Conservation (phyloP, 2,329 filamentous ascomycete species). For the Magnaporthiopsis rhizophila region DNA sequence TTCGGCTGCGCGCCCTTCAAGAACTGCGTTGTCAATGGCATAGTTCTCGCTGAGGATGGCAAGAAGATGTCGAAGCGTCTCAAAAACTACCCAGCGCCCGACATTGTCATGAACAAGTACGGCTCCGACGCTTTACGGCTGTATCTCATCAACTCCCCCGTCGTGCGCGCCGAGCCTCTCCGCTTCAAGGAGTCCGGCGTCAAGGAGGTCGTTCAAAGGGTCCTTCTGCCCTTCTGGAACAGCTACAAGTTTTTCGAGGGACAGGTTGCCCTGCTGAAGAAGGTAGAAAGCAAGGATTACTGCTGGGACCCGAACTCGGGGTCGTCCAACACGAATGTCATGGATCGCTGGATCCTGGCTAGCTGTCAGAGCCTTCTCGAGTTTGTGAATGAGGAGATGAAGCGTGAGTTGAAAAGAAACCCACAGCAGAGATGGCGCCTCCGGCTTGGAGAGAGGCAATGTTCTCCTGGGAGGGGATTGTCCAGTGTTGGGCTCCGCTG, state of each 20-base stretch:
- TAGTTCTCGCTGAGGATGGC: conserved; percentile 86
- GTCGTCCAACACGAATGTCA: conserved; percentile 73
- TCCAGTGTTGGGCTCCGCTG: neutral
- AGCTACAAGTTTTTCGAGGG: conserved; percentile 95
- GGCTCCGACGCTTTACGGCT: conserved; percentile 87
- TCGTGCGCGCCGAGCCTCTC: conserved; percentile 83
- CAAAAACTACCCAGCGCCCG: conserved; percentile 92
- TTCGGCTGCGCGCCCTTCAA: conserved; percentile 82
- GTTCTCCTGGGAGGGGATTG: too few relatives aligned
- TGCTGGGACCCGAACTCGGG: conserved; percentile 70
- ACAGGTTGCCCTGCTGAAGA: conserved; percentile 79
- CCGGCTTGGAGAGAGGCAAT: too few relatives aligned
- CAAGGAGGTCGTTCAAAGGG: conserved; percentile 89
- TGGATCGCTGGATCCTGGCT: conserved; percentile 93
- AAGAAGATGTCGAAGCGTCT: conserved; percentile 99
- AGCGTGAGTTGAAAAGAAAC: conserved; percentile 39
- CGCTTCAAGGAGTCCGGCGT: conserved; percentile 88
- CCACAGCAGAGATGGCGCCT: conserved; percentile 4
- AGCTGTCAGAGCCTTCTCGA: conserved; percentile 84
- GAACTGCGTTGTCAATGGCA: conserved; percentile 94
- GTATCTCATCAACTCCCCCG: conserved; percentile 96
- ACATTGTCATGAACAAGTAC: conserved; percentile 74
- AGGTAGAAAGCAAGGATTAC: conserved; percentile 70
- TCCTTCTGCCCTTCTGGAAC: conserved; percentile 88
- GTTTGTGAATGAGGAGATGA: conserved; percentile 92